Evolutionary conservation across 2,329 filamentous ascomycete genomes (phyloP).

Genomic region (Fusarium mundagurra): DNA sequence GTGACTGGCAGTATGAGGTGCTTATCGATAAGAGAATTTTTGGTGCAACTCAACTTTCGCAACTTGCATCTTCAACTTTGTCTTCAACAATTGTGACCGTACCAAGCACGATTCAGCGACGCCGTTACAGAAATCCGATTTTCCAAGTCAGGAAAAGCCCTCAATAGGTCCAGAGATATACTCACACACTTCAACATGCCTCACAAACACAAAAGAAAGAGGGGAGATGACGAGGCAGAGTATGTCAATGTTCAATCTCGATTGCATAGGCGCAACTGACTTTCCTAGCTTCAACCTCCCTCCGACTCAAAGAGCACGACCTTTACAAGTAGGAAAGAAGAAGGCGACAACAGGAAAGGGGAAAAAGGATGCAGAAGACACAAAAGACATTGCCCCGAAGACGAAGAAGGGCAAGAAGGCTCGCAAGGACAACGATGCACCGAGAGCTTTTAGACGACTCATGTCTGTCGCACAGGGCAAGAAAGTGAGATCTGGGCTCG

Average conservation of each 20-base stretch:
- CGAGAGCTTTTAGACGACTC: slow-evolving; percentile 85
- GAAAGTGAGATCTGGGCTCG: slow-evolving; percentile 70
- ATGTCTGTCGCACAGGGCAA: slow-evolving; percentile 78
- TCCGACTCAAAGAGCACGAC: slow-evolving; percentile 58
- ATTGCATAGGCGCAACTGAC: slow-evolving; percentile 23
- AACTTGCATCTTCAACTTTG: slow-evolving; percentile 5
- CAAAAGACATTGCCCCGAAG: slow-evolving; percentile 43
- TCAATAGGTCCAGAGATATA: fast-evolving
- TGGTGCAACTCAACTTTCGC: slow-evolving; percentile 4
- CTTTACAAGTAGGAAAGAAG: slow-evolving; percentile 58
- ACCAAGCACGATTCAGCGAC: not conserved
- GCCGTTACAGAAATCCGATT: not conserved
- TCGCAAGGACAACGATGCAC: slow-evolving; percentile 77
- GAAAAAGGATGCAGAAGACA: not conserved
- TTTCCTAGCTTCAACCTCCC: slow-evolving; percentile 60
- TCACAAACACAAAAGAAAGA: slow-evolving; percentile 82
- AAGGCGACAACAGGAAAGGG: slow-evolving; percentile 43
- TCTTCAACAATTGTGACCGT: not conserved
- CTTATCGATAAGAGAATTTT: slow-evolving; percentile 43
- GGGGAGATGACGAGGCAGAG: slow-evolving; percentile 57
- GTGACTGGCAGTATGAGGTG: slow-evolving; percentile 1
- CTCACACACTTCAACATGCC: slow-evolving; percentile 66
- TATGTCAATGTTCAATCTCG: slow-evolving; percentile 8
- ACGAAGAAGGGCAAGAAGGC: slow-evolving; percentile 56
- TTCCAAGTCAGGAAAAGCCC: fast-evolving